Percentiles rank a stretch among this genome's conserved stretches.
Conservation (phyloP, 257 asterid genomes). For the Cruciata laevipes region DNA sequence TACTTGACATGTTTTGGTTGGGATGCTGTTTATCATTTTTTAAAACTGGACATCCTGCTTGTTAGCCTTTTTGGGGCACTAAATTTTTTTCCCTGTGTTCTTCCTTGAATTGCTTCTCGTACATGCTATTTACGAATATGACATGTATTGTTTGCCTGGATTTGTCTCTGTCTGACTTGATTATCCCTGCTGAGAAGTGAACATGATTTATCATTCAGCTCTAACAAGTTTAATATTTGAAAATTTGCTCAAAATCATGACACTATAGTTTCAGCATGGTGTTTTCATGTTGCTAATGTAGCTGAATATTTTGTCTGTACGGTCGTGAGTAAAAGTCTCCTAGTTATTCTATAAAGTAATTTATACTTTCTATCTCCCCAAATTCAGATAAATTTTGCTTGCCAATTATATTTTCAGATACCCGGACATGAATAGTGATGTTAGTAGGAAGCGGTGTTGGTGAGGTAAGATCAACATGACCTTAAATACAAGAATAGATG, state of each 20-base stretch:
- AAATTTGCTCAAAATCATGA: neutral
- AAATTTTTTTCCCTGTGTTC: neutral
- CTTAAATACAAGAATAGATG: neutral
- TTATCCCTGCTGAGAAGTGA: neutral
- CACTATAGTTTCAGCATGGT: constrained; percentile 1
- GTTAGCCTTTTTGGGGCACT: neutral
- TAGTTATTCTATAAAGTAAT: too few species aligned
- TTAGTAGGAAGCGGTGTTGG: constrained; percentile 32
- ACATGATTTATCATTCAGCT: too few species aligned
- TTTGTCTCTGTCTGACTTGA: neutral
- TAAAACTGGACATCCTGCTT: neutral
- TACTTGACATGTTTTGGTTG: neutral
- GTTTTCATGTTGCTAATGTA: constrained; percentile 6
- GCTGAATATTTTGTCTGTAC: constrained; percentile 10
- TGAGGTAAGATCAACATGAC: constrained; percentile 44
- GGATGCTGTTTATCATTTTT: neutral
- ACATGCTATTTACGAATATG: neutral
- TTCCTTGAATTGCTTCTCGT: neutral
- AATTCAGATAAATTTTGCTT: too few species aligned
- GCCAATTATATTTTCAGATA: constrained; percentile 33
- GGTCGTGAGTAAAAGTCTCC: too few species aligned
- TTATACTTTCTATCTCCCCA: too few species aligned
- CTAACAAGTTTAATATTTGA: neutral
- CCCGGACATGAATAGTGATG: constrained; percentile 30
- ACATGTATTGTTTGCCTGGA: neutral